Percentiles rank a stretch among this genome's conserved stretches.
These are phyloP conservation scores for Talaromyces rugulosus DNA, from an alignment of 2,329 filamentous ascomycete species.

Conservation along the genomic window DNA sequence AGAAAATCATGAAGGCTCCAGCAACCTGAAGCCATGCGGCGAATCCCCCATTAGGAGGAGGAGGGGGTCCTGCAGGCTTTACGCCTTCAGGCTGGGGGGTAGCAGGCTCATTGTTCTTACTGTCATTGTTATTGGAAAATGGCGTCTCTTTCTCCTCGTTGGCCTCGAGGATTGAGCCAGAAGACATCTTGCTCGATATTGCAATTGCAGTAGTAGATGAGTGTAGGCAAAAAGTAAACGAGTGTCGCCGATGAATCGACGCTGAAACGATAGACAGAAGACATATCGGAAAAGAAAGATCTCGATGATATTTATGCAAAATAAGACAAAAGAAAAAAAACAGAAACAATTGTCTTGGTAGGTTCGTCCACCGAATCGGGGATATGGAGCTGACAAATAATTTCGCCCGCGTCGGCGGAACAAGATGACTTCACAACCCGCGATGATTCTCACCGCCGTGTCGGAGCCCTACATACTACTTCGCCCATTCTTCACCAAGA, in stretches of 20 bases:
- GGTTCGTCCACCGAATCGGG: slow-evolving; percentile 2
- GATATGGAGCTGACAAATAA: background rate
- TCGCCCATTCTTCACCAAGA: background rate
- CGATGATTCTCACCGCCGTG: background rate
- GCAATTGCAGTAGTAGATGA: background rate
- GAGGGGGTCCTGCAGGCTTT: slow-evolving; percentile 5
- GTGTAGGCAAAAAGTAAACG: background rate
- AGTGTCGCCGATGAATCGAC: background rate
- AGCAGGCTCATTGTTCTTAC: background rate
- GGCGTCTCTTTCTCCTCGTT: background rate
- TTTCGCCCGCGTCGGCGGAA: slow-evolving; percentile 7
- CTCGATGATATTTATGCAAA: background rate
- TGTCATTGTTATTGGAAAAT: background rate
- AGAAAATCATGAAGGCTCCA: slow-evolving; percentile 26
- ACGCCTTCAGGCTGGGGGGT: background rate
- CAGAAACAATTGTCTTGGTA: background rate
- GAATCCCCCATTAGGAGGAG: slow-evolving; percentile 27
- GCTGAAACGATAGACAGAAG: background rate
- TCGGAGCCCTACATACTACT: slow-evolving; percentile 1
- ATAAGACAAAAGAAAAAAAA: background rate
- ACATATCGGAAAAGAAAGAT: background rate
- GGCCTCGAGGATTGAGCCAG: background rate
- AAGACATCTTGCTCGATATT: slow-evolving; percentile 2
- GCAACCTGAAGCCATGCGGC: slow-evolving; percentile 29
- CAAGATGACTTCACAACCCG: background rate